Percentiles rank a stretch among this genome's conserved stretches.
phyloP scores from a whole-genome alignment of 1,139 yeast species.

The Candida smagusa region DNA sequence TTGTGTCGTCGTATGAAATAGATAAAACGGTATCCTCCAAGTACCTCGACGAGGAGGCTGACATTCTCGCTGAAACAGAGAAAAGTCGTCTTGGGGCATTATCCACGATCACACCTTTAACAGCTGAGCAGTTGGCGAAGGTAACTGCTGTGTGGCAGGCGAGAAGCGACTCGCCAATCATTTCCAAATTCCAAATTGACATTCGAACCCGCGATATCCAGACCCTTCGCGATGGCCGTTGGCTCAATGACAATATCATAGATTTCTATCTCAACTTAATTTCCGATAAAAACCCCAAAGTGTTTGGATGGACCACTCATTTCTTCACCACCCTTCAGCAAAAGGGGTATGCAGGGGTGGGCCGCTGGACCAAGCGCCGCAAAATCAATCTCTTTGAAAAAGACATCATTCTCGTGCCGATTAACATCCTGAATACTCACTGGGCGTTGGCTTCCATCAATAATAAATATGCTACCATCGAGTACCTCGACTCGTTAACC shows the following conservation, averaged over 20 bases:
- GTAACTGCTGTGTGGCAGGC: slow-evolving; percentile 26
- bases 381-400: slow-evolving; percentile 64
- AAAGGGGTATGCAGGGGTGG: slow-evolving; percentile 79
- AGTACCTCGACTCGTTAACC: slow-evolving; percentile 72
- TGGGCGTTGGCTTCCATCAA: slow-evolving; percentile 91
- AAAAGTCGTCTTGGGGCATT: slow-evolving; percentile 7
- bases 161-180: slow-evolving; percentile 16
- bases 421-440: slow-evolving; percentile 78
- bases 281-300: slow-evolving; percentile 33
- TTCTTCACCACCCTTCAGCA: slow-evolving; percentile 69
- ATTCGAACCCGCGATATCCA: slow-evolving; percentile 63
- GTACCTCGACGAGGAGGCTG: slow-evolving; percentile 8
- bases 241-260: slow-evolving; percentile 91
- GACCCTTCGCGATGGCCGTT: slow-evolving; percentile 65
- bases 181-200: slow-evolving; percentile 47
- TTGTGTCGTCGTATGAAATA: slow-evolving; percentile 12
- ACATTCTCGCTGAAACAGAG: slow-evolving; percentile 7
- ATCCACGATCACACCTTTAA: slow-evolving; percentile 10
- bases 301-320: slow-evolving; percentile 82
- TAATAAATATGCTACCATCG: slow-evolving; percentile 53
- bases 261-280: slow-evolving; percentile 74
- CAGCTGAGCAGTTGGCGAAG: slow-evolving; percentile 13
- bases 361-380: slow-evolving; percentile 86
- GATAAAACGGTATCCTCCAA: slow-evolving; percentile 10
- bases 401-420: slow-evolving; percentile 74